Evolutionary conservation across 2,329 filamentous ascomycete genomes (phyloP), one percentile per base, ranked within the genome.

Genomic region (Metarhizium rileyi): DNA sequence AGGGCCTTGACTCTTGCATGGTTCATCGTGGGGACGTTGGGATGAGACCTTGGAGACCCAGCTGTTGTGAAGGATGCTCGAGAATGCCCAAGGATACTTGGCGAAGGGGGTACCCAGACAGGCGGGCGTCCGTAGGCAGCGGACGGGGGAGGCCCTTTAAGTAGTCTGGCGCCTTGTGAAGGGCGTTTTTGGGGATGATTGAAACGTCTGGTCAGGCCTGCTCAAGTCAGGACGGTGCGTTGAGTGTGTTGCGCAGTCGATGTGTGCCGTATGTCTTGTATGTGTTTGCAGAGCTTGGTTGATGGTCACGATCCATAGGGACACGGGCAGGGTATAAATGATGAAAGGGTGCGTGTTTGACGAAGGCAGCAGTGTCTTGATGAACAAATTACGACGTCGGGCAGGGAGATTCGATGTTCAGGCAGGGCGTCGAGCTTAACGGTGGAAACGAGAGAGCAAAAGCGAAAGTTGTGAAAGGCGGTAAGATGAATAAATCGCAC

Each of bases 1-100:
- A 87, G 78, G 46, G 80, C 83, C 66, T 85, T 83, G 62, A 85
- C 83, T 57, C 82, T 73, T 49, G 78, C 71, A 60, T 84, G 80
- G 61, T 76, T 80, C 81, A 85, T 85, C 35, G 27, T 58, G 40
- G 44, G 25, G 42, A n/a, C 22, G 26, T 10, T 22, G n/a, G 7
- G 33, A 8, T 25, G 33, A 14, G 16, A 47, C 27, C 22, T 23
- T 16, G 30, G 28, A 18, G 35, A n/a, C 16, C 22, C 33, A 22
- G 45, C 22, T 14, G 18, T 16, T 20, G 25, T 30, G 25, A 42
- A 25, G 22, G n/a, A 22, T 3, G 18, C 3, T 42, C 38, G 3
- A 10, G 10, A 22, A 42, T 25, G 38, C n/a, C n/a, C n/a, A n/a
- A n/a, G n/a, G n/a, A n/a, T n/a, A n/a, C n/a, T n/a, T n/a, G n/a